phyloP scores from a whole-genome alignment of 352 stramenopile species.

The Globisporangium viniferum region DNA sequence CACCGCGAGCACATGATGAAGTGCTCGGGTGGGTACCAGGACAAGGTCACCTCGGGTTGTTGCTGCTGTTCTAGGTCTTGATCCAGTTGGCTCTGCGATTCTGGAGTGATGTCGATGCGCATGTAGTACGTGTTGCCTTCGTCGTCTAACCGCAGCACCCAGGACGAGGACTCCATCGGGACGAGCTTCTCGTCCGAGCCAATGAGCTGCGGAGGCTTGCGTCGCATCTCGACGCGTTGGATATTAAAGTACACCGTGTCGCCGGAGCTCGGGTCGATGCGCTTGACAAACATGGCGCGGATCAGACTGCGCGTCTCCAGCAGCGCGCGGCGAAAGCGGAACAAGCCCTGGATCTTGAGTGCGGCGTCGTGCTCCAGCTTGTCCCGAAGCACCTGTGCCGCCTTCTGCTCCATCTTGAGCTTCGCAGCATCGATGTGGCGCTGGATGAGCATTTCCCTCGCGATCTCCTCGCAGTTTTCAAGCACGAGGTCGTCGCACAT shows the following conservation, averaged over 20 bases:
- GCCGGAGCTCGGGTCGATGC: slow-evolving; percentile 51
- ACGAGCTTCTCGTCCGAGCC: slow-evolving; percentile 46
- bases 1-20: slow-evolving; percentile 56
- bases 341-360: slow-evolving; percentile 62
- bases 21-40: slow-evolving; percentile 43
- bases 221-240: slow-evolving; percentile 29
- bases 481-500: slow-evolving; percentile 67
- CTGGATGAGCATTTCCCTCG: slow-evolving; percentile 55
- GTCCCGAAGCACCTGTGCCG: slow-evolving; percentile 26
- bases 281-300: slow-evolving; percentile 50
- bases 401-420: slow-evolving; percentile 22
- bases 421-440: slow-evolving; percentile 43
- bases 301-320: slow-evolving; percentile 44
- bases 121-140: slow-evolving; percentile 51
- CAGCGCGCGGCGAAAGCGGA: slow-evolving; percentile 48
- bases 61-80: neutral
- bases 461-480: slow-evolving; percentile 61
- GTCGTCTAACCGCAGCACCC: slow-evolving; percentile 51
- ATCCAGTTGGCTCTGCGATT: neutral
- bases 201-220: slow-evolving; percentile 40
- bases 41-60: slow-evolving; percentile 8
- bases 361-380: slow-evolving; percentile 35
- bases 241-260: slow-evolving; percentile 65
- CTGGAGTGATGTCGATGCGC: slow-evolving; percentile 26
- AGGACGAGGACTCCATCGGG: slow-evolving; percentile 58